Conservation (phyloP, 208 protist species). For the Acanthamoeba rhysodes region DNA sequence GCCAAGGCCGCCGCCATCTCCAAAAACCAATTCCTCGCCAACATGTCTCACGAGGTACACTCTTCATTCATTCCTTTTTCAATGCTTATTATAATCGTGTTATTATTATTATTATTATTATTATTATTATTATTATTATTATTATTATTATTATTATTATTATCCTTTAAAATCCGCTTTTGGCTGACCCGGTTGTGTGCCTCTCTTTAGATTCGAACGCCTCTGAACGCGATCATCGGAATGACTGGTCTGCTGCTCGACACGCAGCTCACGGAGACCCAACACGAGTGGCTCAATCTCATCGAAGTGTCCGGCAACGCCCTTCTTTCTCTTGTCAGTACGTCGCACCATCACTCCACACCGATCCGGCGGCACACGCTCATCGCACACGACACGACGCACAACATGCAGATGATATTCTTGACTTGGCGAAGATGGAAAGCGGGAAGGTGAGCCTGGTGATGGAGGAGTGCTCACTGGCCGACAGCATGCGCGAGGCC, state of each 20-base stretch:
- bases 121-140: too few species aligned
- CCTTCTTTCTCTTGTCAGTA: background rate
- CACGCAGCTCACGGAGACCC: background rate
- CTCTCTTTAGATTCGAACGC: background rate
- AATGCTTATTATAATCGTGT: background rate
- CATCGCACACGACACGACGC: too few species aligned
- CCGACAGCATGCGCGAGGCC: background rate
- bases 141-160: too few species aligned
- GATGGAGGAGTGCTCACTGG: background rate
- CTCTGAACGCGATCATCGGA: slow-evolving; percentile 24
- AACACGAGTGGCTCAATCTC: background rate
- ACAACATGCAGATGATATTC: background rate
- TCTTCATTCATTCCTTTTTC: too few species aligned
- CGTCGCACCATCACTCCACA: background rate
- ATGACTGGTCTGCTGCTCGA: slow-evolving; percentile 6
- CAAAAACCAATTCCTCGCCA: slow-evolving; percentile 9
- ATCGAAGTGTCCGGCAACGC: background rate
- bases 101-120: too few species aligned
- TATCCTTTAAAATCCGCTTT: too few species aligned
- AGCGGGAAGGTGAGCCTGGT: background rate
- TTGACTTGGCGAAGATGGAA: background rate
- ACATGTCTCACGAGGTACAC: background rate
- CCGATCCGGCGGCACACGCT: too few species aligned
- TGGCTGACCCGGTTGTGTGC: too few species aligned
- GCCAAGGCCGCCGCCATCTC: background rate